These are phyloP conservation scores for Daldinia caldariorum DNA, from an alignment of 495 filamentous ascomycete species.

Conservation along the genomic window DNA sequence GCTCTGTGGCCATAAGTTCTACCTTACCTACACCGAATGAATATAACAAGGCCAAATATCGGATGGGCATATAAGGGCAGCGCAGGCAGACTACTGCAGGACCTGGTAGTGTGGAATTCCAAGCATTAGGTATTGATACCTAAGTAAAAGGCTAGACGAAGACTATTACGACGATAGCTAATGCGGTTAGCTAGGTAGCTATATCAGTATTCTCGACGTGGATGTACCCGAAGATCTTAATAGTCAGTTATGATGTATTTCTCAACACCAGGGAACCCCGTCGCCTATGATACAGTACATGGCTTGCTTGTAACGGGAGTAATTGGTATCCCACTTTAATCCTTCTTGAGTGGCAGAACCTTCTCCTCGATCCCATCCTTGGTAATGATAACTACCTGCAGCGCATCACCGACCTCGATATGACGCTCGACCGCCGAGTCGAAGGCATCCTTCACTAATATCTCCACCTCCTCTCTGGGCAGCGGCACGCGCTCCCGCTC, in stretches of 20 bases:
- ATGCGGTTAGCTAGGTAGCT: not conserved
- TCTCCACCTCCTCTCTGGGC: conserved; percentile 76
- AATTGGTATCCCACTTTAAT: conserved; percentile 61
- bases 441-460: conserved; percentile 94
- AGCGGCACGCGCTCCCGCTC: conserved; percentile 72
- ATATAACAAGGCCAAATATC: too few relatives aligned
- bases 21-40: not conserved
- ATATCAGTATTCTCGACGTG: not conserved
- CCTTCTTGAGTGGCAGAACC: conserved; percentile 85
- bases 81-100: not conserved
- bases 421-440: conserved; percentile 97
- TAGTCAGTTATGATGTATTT: conserved; percentile 36
- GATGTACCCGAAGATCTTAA: not conserved
- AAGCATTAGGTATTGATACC: not conserved
- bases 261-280: conserved; percentile 31
- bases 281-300: conserved; percentile 43
- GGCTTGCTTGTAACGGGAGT: conserved; percentile 28
- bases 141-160: not conserved
- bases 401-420: conserved; percentile 95
- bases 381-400: conserved; percentile 95
- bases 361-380: conserved; percentile 88
- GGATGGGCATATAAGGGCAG: not conserved
- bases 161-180: not conserved
- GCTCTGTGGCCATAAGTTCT: not conserved
- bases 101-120: not conserved